phyloP scores from a whole-genome alignment of 768 basidiomycete genomes.

The Artomyces pyxidatus region DNA sequence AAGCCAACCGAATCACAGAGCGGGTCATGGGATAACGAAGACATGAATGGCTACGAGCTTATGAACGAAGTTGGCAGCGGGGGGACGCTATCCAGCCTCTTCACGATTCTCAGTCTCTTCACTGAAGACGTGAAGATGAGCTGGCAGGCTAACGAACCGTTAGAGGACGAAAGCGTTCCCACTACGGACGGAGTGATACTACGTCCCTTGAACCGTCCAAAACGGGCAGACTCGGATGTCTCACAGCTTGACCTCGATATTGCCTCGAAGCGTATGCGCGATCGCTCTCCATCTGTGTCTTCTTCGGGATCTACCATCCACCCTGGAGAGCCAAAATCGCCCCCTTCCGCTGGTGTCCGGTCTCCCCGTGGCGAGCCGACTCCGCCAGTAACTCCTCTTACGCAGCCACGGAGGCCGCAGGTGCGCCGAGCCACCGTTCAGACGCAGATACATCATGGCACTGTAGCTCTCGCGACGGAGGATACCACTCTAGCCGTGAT shows the following conservation, averaged over 20 bases:
- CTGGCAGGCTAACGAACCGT: conserved; percentile 60
- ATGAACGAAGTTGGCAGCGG: conserved; percentile 95
- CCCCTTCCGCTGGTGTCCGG: conserved; percentile 13
- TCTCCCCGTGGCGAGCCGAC: neutral
- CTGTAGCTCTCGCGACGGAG: conserved; percentile 87
- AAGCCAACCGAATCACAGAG: conserved; percentile 38
- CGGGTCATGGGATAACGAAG: conserved; percentile 71
- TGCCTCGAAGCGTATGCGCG: conserved; percentile 21
- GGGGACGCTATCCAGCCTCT: conserved; percentile 90
- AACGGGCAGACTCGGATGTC: conserved; percentile 55
- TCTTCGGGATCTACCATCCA: conserved; percentile 68
- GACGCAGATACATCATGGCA: conserved; percentile 49
- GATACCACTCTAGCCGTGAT: conserved; percentile 98
- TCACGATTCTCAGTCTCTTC: conserved; percentile 94
- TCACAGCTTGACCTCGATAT: conserved; percentile 45
- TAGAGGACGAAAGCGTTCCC: conserved; percentile 16
- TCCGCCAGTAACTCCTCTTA: neutral
- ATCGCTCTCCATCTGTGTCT: conserved; percentile 50
- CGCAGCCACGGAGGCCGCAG: too few relatives aligned
- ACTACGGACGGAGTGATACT: conserved; percentile 5
- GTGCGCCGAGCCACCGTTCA: conserved; percentile 2
- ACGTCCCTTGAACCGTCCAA: conserved; percentile 15
- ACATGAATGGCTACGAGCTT: conserved; percentile 92
- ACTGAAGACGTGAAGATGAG: conserved; percentile 90
- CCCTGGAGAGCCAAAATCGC: conserved; percentile 26